Conservation (phyloP, 441 rosid species). For the Macaranga tanarius region DNA sequence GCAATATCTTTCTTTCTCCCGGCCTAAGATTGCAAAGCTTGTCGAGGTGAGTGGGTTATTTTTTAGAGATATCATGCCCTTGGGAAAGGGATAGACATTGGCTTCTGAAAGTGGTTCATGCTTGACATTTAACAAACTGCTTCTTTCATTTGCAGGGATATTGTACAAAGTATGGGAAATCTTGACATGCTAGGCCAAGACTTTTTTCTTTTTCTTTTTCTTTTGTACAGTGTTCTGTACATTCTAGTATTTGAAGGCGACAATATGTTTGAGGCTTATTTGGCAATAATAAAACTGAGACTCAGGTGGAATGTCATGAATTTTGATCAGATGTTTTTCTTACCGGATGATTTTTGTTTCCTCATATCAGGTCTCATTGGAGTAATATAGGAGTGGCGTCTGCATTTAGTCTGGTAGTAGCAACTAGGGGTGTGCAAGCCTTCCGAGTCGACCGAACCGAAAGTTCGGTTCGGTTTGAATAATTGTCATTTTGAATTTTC, state of each 20-base stretch:
- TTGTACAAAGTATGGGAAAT: slow-evolving; percentile 61
- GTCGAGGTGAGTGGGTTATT: slow-evolving; percentile 61
- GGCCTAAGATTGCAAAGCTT: slow-evolving; percentile 68
- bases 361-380: slow-evolving; percentile 5
- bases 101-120: slow-evolving; percentile 16
- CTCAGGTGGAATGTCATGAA: slow-evolving; percentile 25
- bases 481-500: too few species aligned
- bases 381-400: slow-evolving; percentile 2
- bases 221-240: slow-evolving; percentile 35
- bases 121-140: slow-evolving; percentile 21
- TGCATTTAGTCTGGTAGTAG: not conserved
- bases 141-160: slow-evolving; percentile 68
- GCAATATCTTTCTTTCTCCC: slow-evolving; percentile 62
- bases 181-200: slow-evolving; percentile 42
- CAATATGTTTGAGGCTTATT: slow-evolving; percentile 25
- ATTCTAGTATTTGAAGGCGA: slow-evolving; percentile 12
- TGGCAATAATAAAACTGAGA: slow-evolving; percentile 22
- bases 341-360: slow-evolving; percentile 4
- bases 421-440: not conserved
- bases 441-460: too few species aligned
- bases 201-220: slow-evolving; percentile 26
- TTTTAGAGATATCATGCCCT: slow-evolving; percentile 6
- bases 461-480: too few species aligned
- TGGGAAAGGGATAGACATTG: slow-evolving; percentile 9
- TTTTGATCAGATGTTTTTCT: slow-evolving; percentile 18